phyloP scores from a whole-genome alignment of 1,139 yeast genomes.

The Blastobotrys raffinosifermentans region DNA sequence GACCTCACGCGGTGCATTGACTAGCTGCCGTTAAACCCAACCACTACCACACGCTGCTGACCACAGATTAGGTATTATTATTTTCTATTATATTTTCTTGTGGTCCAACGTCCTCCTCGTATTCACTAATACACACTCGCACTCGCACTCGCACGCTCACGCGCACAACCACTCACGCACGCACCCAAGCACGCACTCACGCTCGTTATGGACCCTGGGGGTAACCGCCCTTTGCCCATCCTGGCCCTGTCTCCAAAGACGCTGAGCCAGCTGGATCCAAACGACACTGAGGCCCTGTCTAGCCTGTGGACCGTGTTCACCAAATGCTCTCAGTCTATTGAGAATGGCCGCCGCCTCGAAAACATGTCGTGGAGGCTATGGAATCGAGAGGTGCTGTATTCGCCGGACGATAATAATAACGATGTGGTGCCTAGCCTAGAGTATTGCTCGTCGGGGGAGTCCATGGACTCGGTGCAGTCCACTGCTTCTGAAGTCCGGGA shows the following conservation, averaged over 20 bases:
- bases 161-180: no score
- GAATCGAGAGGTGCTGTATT: conserved; percentile 39
- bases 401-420: conserved; percentile 7
- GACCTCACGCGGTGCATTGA: no score
- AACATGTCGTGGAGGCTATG: conserved; percentile 57
- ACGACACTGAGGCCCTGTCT: conserved; percentile 36
- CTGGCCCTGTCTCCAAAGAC: conserved; percentile 28
- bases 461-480: conserved; percentile 9
- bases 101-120: no score
- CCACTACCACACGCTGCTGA: no score
- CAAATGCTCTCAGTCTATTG: conserved; percentile 47
- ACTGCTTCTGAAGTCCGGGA: conserved; percentile 3
- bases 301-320: conserved; percentile 49
- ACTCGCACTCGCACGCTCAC: no score
- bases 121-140: no score
- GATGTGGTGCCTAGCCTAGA: conserved; percentile 8
- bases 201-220: no score
- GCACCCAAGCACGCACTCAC: no score
- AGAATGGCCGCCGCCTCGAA: conserved; percentile 50
- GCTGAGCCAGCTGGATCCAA: conserved; percentile 35
- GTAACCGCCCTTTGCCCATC: conserved; percentile 20
- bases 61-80: no score
- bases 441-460: conserved; percentile 15
- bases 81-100: no score
- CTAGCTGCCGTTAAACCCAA: no score